A percentile compares a stretch with the other conserved stretches of the same genome.
These are phyloP conservation scores for Myxozyma sirexii DNA, from an alignment of 805 yeast species.

Conservation along the genomic window DNA sequence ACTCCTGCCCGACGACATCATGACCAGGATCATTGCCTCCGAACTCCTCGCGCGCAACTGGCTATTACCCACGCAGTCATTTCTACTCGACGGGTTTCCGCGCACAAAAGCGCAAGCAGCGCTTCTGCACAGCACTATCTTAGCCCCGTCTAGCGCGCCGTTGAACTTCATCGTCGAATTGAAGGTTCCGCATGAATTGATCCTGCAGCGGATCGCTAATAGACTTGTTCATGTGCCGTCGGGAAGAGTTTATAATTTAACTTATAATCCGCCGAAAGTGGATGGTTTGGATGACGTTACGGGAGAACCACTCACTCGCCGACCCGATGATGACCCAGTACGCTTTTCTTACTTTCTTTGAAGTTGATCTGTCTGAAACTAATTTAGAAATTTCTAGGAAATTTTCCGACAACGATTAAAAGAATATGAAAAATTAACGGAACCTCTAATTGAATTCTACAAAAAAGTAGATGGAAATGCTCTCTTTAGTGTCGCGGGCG, in stretches of 20 bases:
- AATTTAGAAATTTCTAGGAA: conserved; percentile 40
- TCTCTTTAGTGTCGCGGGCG: conserved; percentile 60
- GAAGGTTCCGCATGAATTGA: conserved; percentile 83
- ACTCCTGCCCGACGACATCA: conserved; percentile 71
- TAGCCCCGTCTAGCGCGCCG: conserved; percentile 43
- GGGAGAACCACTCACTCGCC: conserved; percentile 78
- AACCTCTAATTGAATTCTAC: conserved; percentile 70
- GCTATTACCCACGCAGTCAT: conserved; percentile 50
- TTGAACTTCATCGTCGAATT: conserved; percentile 82
- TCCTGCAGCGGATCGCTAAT: conserved; percentile 77
- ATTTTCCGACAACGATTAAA: conserved; percentile 70
- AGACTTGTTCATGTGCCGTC: conserved; percentile 83
- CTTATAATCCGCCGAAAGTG: conserved; percentile 85
- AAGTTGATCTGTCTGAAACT: background rate
- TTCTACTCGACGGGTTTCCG: conserved; percentile 93
- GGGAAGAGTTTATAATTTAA: conserved; percentile 82
- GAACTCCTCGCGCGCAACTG: conserved; percentile 52
- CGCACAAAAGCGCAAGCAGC: conserved; percentile 75
- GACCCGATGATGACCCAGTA: conserved; percentile 76
- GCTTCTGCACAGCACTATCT: conserved; percentile 53
- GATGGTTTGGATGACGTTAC: conserved; percentile 85
- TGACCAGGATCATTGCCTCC: conserved; percentile 59
- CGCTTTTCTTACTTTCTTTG: conserved; percentile 2
- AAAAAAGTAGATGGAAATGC: conserved; percentile 51
- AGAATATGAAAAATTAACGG: conserved; percentile 59